phyloP scores from a whole-genome alignment of 148 eudicot species.

The Suaeda aralocaspica region DNA sequence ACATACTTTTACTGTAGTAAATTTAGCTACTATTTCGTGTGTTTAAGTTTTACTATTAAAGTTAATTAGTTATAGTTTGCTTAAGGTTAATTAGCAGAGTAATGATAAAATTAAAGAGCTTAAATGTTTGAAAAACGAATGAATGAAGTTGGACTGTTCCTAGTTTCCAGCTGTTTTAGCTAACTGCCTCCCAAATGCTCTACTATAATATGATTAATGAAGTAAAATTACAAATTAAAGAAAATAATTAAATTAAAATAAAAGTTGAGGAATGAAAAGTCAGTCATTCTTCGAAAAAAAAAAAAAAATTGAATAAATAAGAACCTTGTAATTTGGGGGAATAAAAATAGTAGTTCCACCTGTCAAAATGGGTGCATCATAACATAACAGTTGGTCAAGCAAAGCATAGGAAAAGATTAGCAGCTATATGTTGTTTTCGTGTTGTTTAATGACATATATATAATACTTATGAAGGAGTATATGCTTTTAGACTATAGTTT shows the following conservation, averaged over 20 bases:
- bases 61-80: too few species aligned
- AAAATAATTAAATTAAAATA: background rate
- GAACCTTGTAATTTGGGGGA: constrained; percentile 8
- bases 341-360: constrained; percentile 24
- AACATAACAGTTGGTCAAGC: constrained; percentile 23
- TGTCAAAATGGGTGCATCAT: constrained; percentile 11
- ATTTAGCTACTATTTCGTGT: background rate
- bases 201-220: background rate
- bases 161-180: constrained; percentile 24
- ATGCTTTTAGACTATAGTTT: background rate
- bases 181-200: constrained; percentile 7
- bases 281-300: too few species aligned
- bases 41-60: background rate
- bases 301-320: constrained; percentile 20
- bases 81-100: too few species aligned
- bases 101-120: too few species aligned
- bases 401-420: constrained; percentile 9
- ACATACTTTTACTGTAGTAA: background rate
- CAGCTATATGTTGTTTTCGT: constrained; percentile 8
- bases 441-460: constrained; percentile 3
- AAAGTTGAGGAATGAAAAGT: background rate
- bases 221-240: background rate
- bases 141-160: constrained; percentile 18
- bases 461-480: background rate
- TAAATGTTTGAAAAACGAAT: background rate